Conservation (phyloP, 2,329 filamentous ascomycete species). For the Trichophyton schoenleinii region DNA sequence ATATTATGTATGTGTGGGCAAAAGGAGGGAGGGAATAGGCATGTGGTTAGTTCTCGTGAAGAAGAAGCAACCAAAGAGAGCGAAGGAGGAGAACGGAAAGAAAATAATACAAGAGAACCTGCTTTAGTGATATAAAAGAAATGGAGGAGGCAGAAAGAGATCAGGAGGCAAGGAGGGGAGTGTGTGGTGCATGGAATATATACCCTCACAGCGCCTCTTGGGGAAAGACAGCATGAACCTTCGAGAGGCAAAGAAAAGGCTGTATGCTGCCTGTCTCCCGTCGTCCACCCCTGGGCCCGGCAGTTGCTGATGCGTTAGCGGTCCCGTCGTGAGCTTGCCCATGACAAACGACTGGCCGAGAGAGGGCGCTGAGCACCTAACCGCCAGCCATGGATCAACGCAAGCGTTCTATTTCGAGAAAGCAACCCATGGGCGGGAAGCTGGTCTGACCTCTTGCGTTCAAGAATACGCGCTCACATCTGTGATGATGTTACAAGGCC, state of each 20-base stretch:
- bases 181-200: constrained; percentile 2
- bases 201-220: neutral
- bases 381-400: constrained; percentile 3
- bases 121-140: neutral
- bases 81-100: constrained; percentile 3
- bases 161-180: neutral
- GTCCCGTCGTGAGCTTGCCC: neutral
- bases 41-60: constrained; percentile 13
- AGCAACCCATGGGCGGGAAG: neutral
- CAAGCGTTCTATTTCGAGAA: constrained; percentile 1
- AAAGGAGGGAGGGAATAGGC: constrained; percentile 6
- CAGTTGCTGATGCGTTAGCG: constrained; percentile 3
- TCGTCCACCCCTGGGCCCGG: neutral
- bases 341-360: constrained; percentile 4
- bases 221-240: constrained; percentile 1
- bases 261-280: neutral
- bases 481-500: constrained; percentile 3
- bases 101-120: constrained; percentile 1
- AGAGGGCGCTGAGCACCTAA: neutral
- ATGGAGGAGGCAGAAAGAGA: neutral
- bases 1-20: constrained; percentile 7
- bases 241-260: neutral
- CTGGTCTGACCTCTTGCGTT: constrained; percentile 1
- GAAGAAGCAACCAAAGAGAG: neutral
- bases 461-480: constrained; percentile 4